phyloP scores from a whole-genome alignment of 768 basidiomycete genomes.

The Tylopilus vinaceipallidus region DNA sequence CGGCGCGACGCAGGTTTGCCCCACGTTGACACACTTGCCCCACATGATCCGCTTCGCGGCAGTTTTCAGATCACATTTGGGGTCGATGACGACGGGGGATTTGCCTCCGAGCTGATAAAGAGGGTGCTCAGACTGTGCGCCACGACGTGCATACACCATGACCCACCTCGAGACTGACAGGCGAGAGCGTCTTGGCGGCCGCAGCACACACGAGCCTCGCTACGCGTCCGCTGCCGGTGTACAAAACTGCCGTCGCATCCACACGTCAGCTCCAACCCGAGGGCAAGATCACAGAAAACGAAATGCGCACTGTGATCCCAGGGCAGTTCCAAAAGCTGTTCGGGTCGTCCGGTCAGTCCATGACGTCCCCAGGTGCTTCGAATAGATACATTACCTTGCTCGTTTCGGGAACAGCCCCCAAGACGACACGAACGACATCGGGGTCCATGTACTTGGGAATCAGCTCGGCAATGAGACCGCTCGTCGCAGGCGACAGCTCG shows the following conservation, averaged over 20 bases:
- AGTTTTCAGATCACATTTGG: constrained; percentile 59
- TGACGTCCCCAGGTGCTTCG: not conserved
- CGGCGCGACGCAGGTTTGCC: constrained; percentile 71
- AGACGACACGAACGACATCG: constrained; percentile 61
- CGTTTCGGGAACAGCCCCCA: constrained; percentile 65
- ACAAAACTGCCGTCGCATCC: constrained; percentile 33
- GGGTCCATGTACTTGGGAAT: constrained; percentile 74
- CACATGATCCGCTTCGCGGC: constrained; percentile 72
- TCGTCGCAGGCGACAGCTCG: constrained; percentile 57
- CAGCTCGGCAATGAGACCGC: constrained; percentile 61
- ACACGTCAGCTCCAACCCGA: not conserved
- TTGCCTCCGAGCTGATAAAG: constrained; percentile 63
- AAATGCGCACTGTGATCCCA: constrained; percentile 56
- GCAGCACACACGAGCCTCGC: constrained; percentile 67
- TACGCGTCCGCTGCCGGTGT: constrained; percentile 62
- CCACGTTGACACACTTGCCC: constrained; percentile 76
- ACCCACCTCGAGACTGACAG: constrained; percentile 56
- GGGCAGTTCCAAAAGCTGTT: constrained; percentile 70
- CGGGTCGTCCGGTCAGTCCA: not conserved
- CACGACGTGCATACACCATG: not conserved
- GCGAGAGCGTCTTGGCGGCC: constrained; percentile 75
- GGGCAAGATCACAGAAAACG: no score
- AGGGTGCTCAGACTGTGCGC: not conserved
- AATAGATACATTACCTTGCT: constrained; percentile 41
- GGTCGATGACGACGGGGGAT: constrained; percentile 75